phyloP scores from a whole-genome alignment of 129 eudicot genomes.

The Flaveria linearis region DNA sequence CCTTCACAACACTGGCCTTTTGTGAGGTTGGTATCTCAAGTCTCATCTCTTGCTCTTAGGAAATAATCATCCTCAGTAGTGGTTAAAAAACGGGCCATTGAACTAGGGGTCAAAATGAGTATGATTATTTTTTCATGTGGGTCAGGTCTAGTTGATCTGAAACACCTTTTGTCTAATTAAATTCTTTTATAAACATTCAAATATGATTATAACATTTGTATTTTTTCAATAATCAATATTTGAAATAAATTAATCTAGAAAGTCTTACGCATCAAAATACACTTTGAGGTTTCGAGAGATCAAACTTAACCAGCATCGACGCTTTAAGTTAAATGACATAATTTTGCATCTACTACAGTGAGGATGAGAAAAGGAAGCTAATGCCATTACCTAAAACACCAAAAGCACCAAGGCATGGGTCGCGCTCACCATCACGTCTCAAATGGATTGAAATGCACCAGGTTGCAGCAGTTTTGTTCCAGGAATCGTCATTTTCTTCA shows the following conservation, averaged over 20 bases:
- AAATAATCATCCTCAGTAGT: neutral
- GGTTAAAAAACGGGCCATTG: neutral
- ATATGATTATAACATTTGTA: neutral
- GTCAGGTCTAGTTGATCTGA: neutral
- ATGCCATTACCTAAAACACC: slow-evolving; percentile 73
- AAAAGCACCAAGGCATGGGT: slow-evolving; percentile 89
- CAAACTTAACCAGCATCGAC: neutral
- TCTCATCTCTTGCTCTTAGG: neutral
- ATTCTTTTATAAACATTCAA: neutral
- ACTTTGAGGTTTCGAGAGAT: neutral
- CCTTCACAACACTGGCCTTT: slow-evolving; percentile 88
- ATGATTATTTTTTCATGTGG: neutral
- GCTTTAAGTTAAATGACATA: neutral
- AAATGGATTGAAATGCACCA: slow-evolving; percentile 74
- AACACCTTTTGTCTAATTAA: neutral
- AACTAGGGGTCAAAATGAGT: neutral
- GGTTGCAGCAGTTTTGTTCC: slow-evolving; percentile 83
- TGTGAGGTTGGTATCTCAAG: slow-evolving; percentile 46
- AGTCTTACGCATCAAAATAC: neutral
- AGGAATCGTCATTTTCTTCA: slow-evolving; percentile 60
- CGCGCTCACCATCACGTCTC: slow-evolving; percentile 80
- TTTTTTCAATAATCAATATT: neutral
- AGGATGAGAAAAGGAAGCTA: slow-evolving; percentile 47
- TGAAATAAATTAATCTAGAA: neutral
- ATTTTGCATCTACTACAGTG: slow-evolving; percentile 43